Base-by-base conservation (phyloP, 2,329 filamentous ascomycete species). In the Alternaria ventricosa region DNA sequence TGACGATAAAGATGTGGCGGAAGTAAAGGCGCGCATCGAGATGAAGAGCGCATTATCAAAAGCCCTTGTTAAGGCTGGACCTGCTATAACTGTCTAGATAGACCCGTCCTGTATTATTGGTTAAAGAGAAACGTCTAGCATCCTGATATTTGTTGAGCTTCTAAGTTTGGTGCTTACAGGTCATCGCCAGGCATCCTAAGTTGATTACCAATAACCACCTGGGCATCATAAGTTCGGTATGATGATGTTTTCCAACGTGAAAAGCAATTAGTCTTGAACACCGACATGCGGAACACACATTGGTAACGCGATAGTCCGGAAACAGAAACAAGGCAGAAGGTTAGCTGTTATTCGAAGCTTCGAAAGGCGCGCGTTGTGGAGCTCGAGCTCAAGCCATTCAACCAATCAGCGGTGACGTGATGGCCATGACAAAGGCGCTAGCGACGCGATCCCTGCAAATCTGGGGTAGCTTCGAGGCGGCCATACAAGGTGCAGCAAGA, bases 401-500 rank as follows among this genome's bases (percentile, higher is more conserved):
- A 5, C 67, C 67, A 69, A 69, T 69, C 60, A 69, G 25, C 43
- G 5, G 4, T 8, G 1, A 18, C 33, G 13, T 43, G 59, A 63
- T 62, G 11, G 22, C 10, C 58, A 65, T 69, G 65, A 69, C 67
- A 64, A 59, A 63, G 61, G 60, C 58, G 63, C 65, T 59, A 55
- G 27, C 27, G 8, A n/a, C 45, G 33, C 9, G 4, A 65, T 56
- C 62, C 64, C 55, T 69, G 67, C 55, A 62, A 66, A 64, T 57
- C 67, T 50, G 67, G 67, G 67, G 67, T 62, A 69, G 65, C 62
- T 64, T 33, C 50, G 64, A 66, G 63, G 53, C 61, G 56, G 46
- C 44, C 56, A 57, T 60, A 25, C 49, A 55, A 55, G 49, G 33
- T 22, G 43, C 49, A 57, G 55, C 20, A 45, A 58, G 23, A 43